Base-by-base conservation (phyloP, 805 yeast genomes). In the Metschnikowia baotianmanensis region DNA sequence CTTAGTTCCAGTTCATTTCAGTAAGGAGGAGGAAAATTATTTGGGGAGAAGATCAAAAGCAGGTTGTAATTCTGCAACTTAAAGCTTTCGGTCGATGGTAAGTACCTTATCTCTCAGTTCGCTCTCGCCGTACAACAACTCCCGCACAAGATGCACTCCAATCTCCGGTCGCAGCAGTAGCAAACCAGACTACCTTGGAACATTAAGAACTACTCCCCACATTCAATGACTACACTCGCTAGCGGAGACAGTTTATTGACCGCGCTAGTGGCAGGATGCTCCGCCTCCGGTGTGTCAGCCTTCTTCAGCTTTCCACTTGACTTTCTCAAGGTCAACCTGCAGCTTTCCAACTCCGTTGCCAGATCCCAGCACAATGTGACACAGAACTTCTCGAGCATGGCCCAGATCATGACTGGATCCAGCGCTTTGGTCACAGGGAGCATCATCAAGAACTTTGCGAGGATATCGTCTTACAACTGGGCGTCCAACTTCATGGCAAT, bases 361-460 rank as follows among this genome's bases (percentile, higher is more conserved):
- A 63, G 70, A 51, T 46, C 50, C 12, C 65, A 71, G 41, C 61
- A 53, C 49, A 55, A 60, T 22, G 59, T 64, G 12, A 63, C 63
- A 6, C 61, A 63, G n/a, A 64, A 59, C 46, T 55, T 54, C 34
- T 61, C 71, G 3, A 47, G 56, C 26, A 27, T 69, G 12, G 63
- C 63, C 2, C 74, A 69, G 30, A 36, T 67, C 16, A 65, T 57
- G 53, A 65, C 62, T 16, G 97, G 98, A 1, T 78, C 86, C 51
- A 76, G 85, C 36, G 87, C 95, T 0, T 61, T 88, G 44, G 83
- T 87, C 26, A 48, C 80, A 0, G 96, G 96, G 4, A 80, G 81
- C 45, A 73, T 86, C 1, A 53, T 81, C 39, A 90, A 89, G 61
- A 82, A 95, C 4, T 70, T 78, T 6, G 76, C 88, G 6, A 65